These are phyloP conservation scores for sunflower (Helianthus annuus) DNA, from an alignment of 129 eudicot species.

Conservation along the genomic window HanXRQr2.0-SUNRISE NC_035434.2:156704429-156704928, in stretches of 20 bases:
- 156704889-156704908: too few relatives aligned
- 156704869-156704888: too few relatives aligned
- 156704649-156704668: slow-evolving; percentile 10
- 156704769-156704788: too few relatives aligned
- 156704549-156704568: not conserved
- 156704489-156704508: not conserved
- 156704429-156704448: slow-evolving; percentile 2
- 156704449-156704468: not conserved
- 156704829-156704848: too few relatives aligned
- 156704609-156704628: slow-evolving; percentile 28
- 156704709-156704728: slow-evolving; percentile 21
- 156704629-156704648: not conserved
- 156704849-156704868: too few relatives aligned
- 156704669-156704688: slow-evolving; percentile 26
- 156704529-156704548: not conserved
- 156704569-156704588: not conserved
- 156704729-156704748: slow-evolving; percentile 22
- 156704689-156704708: not conserved
- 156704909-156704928: too few relatives aligned
- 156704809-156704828: too few relatives aligned
- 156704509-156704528: not conserved
- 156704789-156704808: too few relatives aligned
- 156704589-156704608: slow-evolving; percentile 5
- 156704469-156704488: not conserved
- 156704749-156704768: too few relatives aligned